phyloP scores from a whole-genome alignment of 73 alveolate species.

The Paramecium primaurelia region DNA sequence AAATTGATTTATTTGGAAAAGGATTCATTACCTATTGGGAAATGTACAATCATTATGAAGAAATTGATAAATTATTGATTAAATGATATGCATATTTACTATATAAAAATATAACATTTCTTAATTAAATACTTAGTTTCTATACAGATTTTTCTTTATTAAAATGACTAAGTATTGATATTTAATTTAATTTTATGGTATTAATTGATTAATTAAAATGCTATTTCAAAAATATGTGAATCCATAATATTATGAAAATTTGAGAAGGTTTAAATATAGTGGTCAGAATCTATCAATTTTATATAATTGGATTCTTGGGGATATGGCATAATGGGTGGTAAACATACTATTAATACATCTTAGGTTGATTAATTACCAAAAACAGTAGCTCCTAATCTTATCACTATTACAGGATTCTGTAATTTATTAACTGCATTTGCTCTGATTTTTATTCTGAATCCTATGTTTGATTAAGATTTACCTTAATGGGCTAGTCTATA shows the following conservation, averaged over 20 bases:
- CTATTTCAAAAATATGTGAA: not conserved
- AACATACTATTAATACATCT: not conserved
- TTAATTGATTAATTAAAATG: not conserved
- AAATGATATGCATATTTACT: not conserved
- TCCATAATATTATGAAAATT: not conserved
- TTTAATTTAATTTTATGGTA: not conserved
- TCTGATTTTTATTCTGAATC: not conserved
- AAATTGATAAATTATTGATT: slow-evolving; percentile 14
- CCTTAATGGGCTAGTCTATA: slow-evolving; percentile 52
- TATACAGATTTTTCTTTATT: not conserved
- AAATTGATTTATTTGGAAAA: slow-evolving; percentile 32
- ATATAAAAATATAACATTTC: not conserved
- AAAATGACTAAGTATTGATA: not conserved
- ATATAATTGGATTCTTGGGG: slow-evolving; percentile 33
- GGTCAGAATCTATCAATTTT: slow-evolving; percentile 51
- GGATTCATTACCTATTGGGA: slow-evolving; percentile 30
- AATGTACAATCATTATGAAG: slow-evolving; percentile 39
- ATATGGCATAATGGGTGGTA: slow-evolving; percentile 31
- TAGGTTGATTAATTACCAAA: slow-evolving; percentile 29
- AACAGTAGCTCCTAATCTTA: slow-evolving; percentile 55
- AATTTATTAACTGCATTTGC: not conserved
- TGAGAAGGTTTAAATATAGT: slow-evolving; percentile 47
- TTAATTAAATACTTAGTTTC: not conserved
- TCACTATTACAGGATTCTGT: slow-evolving; percentile 30
- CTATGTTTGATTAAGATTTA: slow-evolving; percentile 33